Conservation (phyloP, 1,139 yeast genomes). For the Casaregolazyma suthepensis region DNA sequence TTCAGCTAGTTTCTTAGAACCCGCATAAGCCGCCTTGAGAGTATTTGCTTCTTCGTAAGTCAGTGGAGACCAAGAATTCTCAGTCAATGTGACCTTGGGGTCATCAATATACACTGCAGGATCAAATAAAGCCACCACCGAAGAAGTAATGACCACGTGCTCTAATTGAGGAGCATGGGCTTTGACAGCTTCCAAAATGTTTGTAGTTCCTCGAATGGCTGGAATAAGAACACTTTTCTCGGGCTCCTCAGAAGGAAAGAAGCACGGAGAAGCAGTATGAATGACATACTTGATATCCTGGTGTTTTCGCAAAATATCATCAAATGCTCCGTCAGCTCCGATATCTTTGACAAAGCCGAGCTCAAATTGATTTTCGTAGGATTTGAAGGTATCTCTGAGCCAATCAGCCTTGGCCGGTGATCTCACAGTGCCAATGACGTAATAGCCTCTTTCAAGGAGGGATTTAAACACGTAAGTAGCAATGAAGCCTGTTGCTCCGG, state of each 20-base stretch:
- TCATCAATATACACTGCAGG: slow-evolving; percentile 28
- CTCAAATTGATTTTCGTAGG: slow-evolving; percentile 29
- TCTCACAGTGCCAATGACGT: slow-evolving; percentile 57
- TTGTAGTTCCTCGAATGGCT: slow-evolving; percentile 47
- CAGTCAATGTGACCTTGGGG: slow-evolving; percentile 33
- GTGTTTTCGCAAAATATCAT: slow-evolving; percentile 41
- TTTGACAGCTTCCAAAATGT: slow-evolving; percentile 40
- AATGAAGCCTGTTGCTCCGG: slow-evolving; percentile 57
- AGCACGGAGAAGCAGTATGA: slow-evolving; percentile 56
- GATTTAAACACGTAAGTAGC: slow-evolving; percentile 43
- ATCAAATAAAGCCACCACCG: slow-evolving; percentile 40
- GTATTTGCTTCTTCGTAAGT: slow-evolving; percentile 36
- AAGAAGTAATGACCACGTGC: slow-evolving; percentile 50
- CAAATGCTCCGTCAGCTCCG: slow-evolving; percentile 45
- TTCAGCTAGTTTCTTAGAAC: slow-evolving; percentile 27
- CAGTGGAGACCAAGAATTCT: slow-evolving; percentile 40
- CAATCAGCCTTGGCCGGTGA: slow-evolving; percentile 42
- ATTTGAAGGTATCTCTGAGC: slow-evolving; percentile 30
- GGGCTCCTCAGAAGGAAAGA: slow-evolving; percentile 40
- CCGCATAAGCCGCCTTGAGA: not conserved
- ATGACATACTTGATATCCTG: slow-evolving; percentile 48
- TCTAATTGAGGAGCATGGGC: slow-evolving; percentile 43
- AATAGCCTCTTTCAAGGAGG: slow-evolving; percentile 36
- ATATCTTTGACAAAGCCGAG: slow-evolving; percentile 53
- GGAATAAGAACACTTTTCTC: slow-evolving; percentile 39